Conservation (phyloP, 129 eudicot genomes). For the Saposhnikovia divaricata region DNA sequence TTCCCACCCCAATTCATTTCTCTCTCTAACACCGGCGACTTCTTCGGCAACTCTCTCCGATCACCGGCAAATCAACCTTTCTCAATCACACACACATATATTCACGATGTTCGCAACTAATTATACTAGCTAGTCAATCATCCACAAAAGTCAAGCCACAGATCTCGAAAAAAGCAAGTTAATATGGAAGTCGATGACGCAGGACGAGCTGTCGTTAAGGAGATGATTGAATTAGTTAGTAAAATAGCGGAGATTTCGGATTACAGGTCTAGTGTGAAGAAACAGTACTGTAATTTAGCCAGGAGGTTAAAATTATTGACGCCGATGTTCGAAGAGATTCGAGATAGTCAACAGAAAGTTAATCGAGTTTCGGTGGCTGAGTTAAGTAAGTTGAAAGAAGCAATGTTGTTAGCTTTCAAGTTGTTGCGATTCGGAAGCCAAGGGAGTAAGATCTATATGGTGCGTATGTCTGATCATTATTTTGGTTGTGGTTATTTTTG, state of each 20-base stretch:
- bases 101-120: neutral
- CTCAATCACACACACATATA: no score
- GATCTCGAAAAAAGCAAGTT: constrained; percentile 26
- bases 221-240: constrained; percentile 43
- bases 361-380: constrained; percentile 31
- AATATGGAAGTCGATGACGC: constrained; percentile 43
- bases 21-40: constrained; percentile 24
- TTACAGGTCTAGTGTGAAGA: constrained; percentile 52
- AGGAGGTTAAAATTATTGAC: constrained; percentile 69
- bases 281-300: constrained; percentile 60
- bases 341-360: constrained; percentile 46
- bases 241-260: constrained; percentile 61
- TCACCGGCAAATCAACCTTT: neutral
- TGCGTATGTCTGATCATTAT: constrained; percentile 13
- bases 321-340: constrained; percentile 91
- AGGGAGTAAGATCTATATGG: constrained; percentile 84
- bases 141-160: neutral
- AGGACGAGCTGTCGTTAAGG: constrained; percentile 32
- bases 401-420: constrained; percentile 50
- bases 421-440: constrained; percentile 65
- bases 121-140: neutral
- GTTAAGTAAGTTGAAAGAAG: constrained; percentile 29
- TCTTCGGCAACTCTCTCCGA: neutral
- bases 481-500: neutral
- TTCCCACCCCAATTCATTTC: neutral